A percentile compares a stretch with the other conserved stretches of the same genome.
Conservation (phyloP, 202 grass and related monocot species). For the Zoysia matrella region DNA sequence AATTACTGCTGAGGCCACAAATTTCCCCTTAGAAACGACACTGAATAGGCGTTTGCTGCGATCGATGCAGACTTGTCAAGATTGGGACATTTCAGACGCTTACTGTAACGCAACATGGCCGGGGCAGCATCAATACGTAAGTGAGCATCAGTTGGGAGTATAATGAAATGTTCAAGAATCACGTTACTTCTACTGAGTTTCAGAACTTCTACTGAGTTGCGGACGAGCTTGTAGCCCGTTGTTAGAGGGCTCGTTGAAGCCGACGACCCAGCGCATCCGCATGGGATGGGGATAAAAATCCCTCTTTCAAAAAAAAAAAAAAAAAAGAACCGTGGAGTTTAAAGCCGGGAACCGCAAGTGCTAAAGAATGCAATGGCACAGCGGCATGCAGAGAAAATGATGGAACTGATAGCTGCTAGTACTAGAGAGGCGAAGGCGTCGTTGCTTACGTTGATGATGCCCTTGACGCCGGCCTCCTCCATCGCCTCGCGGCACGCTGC, state of each 20-base stretch:
- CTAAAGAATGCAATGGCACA: background rate
- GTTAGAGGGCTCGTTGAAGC: too few relatives aligned
- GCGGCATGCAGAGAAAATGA: background rate
- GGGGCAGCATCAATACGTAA: background rate
- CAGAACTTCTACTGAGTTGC: background rate
- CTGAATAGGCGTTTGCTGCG: background rate
- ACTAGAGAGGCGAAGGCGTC: background rate
- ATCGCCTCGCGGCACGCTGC: slow-evolving; percentile 75
- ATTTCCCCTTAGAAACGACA: background rate
- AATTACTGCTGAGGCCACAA: slow-evolving; percentile 7
- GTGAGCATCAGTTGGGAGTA: slow-evolving; percentile 4
- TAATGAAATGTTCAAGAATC: background rate
- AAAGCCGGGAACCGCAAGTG: background rate
- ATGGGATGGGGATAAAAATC: too few relatives aligned
- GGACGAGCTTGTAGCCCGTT: too few relatives aligned
- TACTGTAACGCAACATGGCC: background rate
- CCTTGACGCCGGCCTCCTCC: slow-evolving; percentile 91
- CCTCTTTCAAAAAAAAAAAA: too few relatives aligned
- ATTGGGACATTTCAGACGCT: background rate
- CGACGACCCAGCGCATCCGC: too few relatives aligned
- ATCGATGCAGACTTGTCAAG: slow-evolving; percentile 23
- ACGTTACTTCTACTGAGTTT: background rate
- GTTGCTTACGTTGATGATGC: slow-evolving; percentile 61
- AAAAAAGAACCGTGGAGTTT: background rate
- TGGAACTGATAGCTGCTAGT: background rate